phyloP scores from a whole-genome alignment of 176 grass and related monocot genomes.

The Rhipidocladum racemiflorum region DNA sequence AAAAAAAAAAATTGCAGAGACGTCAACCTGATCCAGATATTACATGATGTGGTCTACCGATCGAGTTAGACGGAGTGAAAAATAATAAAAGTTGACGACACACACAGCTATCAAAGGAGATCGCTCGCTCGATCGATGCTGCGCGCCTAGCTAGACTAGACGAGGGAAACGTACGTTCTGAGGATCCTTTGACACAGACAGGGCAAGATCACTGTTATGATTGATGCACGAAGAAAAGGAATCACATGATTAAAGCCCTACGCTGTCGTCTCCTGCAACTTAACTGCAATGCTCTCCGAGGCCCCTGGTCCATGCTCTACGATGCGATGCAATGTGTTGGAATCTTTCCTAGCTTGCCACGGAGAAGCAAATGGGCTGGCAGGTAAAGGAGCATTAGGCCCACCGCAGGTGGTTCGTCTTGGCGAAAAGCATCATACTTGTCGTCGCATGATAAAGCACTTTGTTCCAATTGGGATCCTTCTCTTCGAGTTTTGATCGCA shows the following conservation, averaged over 20 bases:
- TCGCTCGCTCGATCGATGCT: neutral
- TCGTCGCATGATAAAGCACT: neutral
- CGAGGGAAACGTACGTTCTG: neutral
- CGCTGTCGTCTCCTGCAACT: constrained; percentile 8
- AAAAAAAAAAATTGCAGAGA: neutral
- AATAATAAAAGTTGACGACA: neutral
- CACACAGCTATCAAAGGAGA: neutral
- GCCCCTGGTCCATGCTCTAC: neutral
- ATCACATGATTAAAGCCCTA: constrained; percentile 8
- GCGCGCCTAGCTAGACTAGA: neutral
- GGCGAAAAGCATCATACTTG: constrained; percentile 4
- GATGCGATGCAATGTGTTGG: neutral
- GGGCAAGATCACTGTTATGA: neutral
- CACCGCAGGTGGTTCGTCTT: neutral
- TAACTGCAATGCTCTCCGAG: constrained; percentile 18
- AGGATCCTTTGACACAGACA: constrained; percentile 2
- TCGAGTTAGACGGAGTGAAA: neutral
- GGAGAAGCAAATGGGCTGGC: neutral
- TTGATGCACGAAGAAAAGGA: neutral
- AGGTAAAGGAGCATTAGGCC: neutral
- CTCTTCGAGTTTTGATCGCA: neutral
- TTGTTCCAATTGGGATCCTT: neutral
- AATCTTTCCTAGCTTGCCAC: neutral
- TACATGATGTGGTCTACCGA: neutral
- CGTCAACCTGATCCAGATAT: neutral